A percentile compares a stretch with the other conserved stretches of the same genome.
Evolutionary conservation across 306 rosid species (phyloP).

Genomic region (Canavalia ensiformis): DNA sequence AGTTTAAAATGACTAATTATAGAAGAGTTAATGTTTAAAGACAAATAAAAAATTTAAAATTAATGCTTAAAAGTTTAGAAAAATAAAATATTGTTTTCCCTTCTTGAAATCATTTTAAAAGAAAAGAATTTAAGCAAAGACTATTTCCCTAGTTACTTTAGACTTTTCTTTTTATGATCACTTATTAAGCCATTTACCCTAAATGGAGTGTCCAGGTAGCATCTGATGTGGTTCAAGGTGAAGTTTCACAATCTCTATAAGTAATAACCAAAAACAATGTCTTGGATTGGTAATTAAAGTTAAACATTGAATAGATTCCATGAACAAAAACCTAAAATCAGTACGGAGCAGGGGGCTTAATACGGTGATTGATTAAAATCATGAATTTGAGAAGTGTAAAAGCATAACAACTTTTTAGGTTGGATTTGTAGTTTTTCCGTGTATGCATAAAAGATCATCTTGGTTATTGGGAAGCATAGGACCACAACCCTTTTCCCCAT

Average conservation of each 20-base stretch:
- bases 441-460: constrained; percentile 52
- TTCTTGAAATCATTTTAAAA: background rate
- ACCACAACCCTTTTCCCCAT: constrained; percentile 47
- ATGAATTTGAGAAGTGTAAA: constrained; percentile 46
- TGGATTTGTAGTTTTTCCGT: constrained; percentile 51
- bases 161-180: background rate
- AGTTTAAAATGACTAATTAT: too few relatives aligned
- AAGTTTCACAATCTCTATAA: constrained; percentile 46
- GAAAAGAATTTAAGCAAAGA: background rate
- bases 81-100: background rate
- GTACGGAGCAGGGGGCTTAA: constrained; percentile 40
- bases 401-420: constrained; percentile 63
- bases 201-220: constrained; percentile 20
- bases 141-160: background rate
- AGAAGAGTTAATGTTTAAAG: too few relatives aligned
- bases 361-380: constrained; percentile 49
- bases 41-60: too few relatives aligned
- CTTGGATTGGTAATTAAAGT: constrained; percentile 38
- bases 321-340: constrained; percentile 48
- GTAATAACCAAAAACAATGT: constrained; percentile 42
- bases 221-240: constrained; percentile 43
- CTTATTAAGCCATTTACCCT: constrained; percentile 35
- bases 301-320: constrained; percentile 37
- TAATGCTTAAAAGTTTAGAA: too few relatives aligned
- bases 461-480: constrained; percentile 59